Base-by-base conservation (phyloP, 2,329 filamentous ascomycete genomes). In the Aspergillus terreus region DNA sequence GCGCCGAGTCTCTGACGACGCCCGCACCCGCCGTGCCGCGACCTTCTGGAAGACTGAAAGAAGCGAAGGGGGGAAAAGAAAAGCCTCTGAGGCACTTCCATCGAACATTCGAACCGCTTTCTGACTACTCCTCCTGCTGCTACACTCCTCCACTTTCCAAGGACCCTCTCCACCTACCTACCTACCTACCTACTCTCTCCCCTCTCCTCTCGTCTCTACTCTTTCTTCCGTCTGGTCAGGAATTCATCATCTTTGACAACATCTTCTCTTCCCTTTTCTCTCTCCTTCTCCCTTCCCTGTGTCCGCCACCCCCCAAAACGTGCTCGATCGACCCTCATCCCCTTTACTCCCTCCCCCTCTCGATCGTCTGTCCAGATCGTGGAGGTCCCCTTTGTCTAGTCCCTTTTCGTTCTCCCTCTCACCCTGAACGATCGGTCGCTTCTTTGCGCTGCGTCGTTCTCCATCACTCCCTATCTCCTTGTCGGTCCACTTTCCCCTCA, bases 1-100 rank as follows among this genome's bases (percentile, higher is more conserved):
- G 46, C 46, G 49, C 48, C 54, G 54, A 56, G 54, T 54, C 54
- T 53, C 46, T 56, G 54, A 54, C 51, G 54, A 56, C 54, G 47
- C 55, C 50, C 49, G 52, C 52, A 55, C 45, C 52, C 53, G 55
- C 54, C 46, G 54, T 57, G 53, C 50, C 51, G 49, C 53, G 53
- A 59, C 50, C 56, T 62, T 62, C 62, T 60, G 57, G 54, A 58
- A 60, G 59, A 50, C 55, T 56, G 50, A 51, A 46, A 59, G 55
- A 56, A 55, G 47, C 36, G 40, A 43, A 47, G 51, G 51, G 51
- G 42, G 50, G 27, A 55, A 49, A 44, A 14, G 21, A 44, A 45
- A 45, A 43, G 41, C 35, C 45, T 32, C 23, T 51, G 11, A 14
- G 35, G 15, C 15, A 17, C 35, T 38, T 38, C 35, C 7, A 38